A percentile compares a stretch with the other conserved stretches of the same genome.
Conservation (phyloP, 139 green algal genomes). For the Zygnema circumcarinatum region DNA sequence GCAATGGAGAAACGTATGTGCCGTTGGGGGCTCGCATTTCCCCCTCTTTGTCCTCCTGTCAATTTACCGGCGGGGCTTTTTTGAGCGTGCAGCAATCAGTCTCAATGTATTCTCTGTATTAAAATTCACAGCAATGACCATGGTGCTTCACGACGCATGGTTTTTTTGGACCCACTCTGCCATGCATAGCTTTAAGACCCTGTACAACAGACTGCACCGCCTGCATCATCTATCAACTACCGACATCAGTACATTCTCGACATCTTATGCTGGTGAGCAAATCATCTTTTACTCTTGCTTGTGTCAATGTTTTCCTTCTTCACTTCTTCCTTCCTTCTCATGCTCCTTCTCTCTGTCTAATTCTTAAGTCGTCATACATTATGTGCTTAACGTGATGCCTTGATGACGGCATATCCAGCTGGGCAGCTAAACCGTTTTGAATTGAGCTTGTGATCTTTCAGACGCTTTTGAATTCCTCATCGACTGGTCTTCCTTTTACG, state of each 20-base stretch:
- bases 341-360: no score
- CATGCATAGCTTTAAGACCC: constrained; percentile 32
- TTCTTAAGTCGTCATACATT: no score
- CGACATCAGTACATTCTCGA: background rate
- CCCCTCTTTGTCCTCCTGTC: background rate
- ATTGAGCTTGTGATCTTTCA: no score
- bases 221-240: constrained; percentile 23
- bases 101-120: background rate
- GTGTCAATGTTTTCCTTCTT: no score
- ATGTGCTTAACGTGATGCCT: no score
- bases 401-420: no score
- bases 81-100: background rate
- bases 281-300: constrained; percentile 5
- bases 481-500: constrained; percentile 11
- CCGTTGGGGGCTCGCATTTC: constrained; percentile 12
- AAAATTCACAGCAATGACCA: constrained; percentile 1
- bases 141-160: constrained; percentile 37
- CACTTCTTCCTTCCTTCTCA: no score
- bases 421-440: no score
- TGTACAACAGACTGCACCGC: constrained; percentile 20
- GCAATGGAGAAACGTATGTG: constrained; percentile 14
- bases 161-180: constrained; percentile 41
- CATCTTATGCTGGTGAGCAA: constrained; percentile 20
- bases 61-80: background rate
- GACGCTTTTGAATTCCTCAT: constrained; percentile 26